Evolutionary conservation across 2,329 filamentous ascomycete species (phyloP), one percentile per base, ranked within the genome.

Genomic region (Pyricularia pennisetigena): DNA sequence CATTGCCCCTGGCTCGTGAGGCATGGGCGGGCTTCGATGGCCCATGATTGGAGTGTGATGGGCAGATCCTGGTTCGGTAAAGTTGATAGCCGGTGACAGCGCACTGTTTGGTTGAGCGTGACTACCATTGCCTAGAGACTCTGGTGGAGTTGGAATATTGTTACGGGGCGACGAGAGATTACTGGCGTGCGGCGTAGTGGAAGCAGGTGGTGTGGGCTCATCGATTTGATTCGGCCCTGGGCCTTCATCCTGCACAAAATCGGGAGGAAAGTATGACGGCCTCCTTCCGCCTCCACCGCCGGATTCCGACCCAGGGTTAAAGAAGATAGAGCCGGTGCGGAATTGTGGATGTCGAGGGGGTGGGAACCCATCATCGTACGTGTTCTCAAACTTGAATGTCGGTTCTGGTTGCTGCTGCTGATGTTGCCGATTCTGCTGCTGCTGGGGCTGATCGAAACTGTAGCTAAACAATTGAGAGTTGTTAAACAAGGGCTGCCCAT

Each of bases 301-400:
- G n/a, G 41, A n/a, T 69, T 87, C 85, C 5, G 80, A 82, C 23
- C 81, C 82, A 6, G 87, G 86, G 69, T 85, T 86, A 71, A 83
- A 80, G 75, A 90, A 90, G 69, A 90, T 90, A 1, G 88, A 89
- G 73, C 88, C 88, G 10, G 87, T 89, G 67, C 88, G 82, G 76
- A 90, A 90, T 3, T 82, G 83, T 0, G 82, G 87, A 16, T 73
- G 72, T 6, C 32, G 59, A 0, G 69, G 41, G 3, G 41, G 68
- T 72, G 68, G 78, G 75, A 70, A 80, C 72, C 79, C 70, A 30
- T 71, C 71, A 62, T 70, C 71, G 64, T 26, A 41, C 10, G 62
- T 29, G 26, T 69, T 71, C 61, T 57, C 65, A 4, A 67, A 67
- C 1, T 69, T 28, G 29, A 68, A 64, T 24, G 84, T 81, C n/a